Base-by-base conservation (phyloP, 1,284 basidiomycete genomes). In the Phenoliferia sp. region DNA sequence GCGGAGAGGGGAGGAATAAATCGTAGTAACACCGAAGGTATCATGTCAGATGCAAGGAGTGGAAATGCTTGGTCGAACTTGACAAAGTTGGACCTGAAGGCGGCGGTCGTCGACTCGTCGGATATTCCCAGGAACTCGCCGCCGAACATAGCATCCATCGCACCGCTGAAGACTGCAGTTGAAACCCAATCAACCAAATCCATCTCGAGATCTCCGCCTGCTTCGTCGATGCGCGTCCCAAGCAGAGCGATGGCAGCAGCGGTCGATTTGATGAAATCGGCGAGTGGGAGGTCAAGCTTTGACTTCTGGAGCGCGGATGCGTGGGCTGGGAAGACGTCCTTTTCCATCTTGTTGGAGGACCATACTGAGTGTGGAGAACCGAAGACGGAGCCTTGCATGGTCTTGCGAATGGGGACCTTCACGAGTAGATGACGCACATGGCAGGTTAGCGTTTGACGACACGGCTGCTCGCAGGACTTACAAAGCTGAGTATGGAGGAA, bases 21-120 rank as follows among this genome's bases (percentile, higher is more conserved):
- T 67, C 39, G 56, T 34, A 36, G 75, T 3, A 62, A 72, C 3
- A 31, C 65, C 59, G 55, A 50, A 64, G 56, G 76, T 66, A 62
- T 36, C 22, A 75, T 59, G 16, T 71, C 75, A 19, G 77, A 73
- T 6, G 72, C 72, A 12, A 79, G 64, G 28, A 80, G 65, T 22
- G 76, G 78, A 63, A 80, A 77, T 3, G 69, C 63, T 15, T 65
- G 60, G 64, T 81, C 79, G 62, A 80, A 81, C 12, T 57, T 66
- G 26, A 62, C 61, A 64, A 79, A 78, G 10, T 59, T 56, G 15
- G n/a, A 9, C 39, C 59, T 61, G 26, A 69, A 56, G 19, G 56
- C 63, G 2, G 60, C 52, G 15, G 26, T 10, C 16, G 66, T 44
- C 3, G 65, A 61, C 12, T 63, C 68, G 16, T 39, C n/a, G n/a